Base-by-base conservation (phyloP, 2,329 filamentous ascomycete genomes). In the Zymoseptoria ardabiliae region DNA sequence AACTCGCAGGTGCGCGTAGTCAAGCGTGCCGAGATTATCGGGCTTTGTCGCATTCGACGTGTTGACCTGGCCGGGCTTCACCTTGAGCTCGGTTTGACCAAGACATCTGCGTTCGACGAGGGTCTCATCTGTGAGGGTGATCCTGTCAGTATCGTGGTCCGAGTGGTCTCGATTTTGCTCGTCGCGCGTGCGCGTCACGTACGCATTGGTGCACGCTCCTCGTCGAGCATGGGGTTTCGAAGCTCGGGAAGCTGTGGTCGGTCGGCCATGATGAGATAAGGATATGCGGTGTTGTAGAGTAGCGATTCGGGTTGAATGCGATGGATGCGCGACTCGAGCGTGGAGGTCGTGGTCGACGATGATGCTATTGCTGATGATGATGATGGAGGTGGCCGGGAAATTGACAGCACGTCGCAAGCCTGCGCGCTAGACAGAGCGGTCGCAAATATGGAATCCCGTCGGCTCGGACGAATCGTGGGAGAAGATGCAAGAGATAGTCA, bases 1-100 rank as follows among this genome's bases (percentile, higher is more conserved):
- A 61, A 92, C 93, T 71, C 93, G 89, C 54, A 99, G 82, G 73
- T 99, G 94, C 65, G 92, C 93, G 75, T 99, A 99, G 76, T 97
- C 94, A 73, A 99, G 96, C 53, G 87, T 85, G 55, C 90, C 91
- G 61, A 94, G 80, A 66, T 88, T 86, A 66, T 87, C 82, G 53
- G 85, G 80, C 72, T 90, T 90, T 58, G 86, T 84, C 64, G 90
- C 87, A 74, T 86, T 88, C 48, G 83, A 82, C 9, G 84, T 84
- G 61, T 84, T 85, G n/a, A 87, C 79, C 67, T 88, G 85, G 35
- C 87, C 85, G 69, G 91, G 86, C 78, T 91, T 94, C 56, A 92
- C 86, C 9, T 87, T 86, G 64, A 99, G 82, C 75, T 95, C 89
- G 22, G 94, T 99, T 77, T 96, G 92, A 53, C 93, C 94, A 52